These are phyloP conservation scores for Lasiodiplodia sp. DNA, from an alignment of 2,329 filamentous ascomycete genomes.

Conservation along the genomic window DNA sequence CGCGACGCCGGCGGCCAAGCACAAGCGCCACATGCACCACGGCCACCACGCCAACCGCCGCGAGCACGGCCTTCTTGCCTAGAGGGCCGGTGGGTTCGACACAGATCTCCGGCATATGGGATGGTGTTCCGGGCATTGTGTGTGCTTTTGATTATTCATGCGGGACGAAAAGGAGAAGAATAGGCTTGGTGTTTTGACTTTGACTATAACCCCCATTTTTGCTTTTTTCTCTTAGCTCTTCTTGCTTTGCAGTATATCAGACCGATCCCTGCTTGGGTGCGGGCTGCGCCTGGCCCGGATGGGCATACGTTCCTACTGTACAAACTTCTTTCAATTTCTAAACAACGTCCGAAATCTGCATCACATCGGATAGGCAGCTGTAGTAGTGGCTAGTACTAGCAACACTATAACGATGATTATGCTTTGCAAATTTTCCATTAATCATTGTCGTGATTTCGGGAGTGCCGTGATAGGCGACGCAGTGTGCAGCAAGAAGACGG, in stretches of 20 bases:
- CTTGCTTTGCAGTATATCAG: constrained; percentile 20
- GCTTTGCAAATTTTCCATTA: background rate
- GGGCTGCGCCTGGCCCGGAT: constrained; percentile 15
- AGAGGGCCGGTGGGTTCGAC: background rate
- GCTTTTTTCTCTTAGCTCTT: background rate
- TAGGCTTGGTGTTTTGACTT: constrained; percentile 25
- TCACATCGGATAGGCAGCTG: constrained; percentile 19
- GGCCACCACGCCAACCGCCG: constrained; percentile 40
- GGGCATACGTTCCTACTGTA: constrained; percentile 11
- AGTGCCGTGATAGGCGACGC: background rate
- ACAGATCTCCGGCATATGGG: constrained; percentile 8
- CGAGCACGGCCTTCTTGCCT: constrained; percentile 30
- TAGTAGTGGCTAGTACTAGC: constrained; percentile 13
- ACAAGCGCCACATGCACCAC: constrained; percentile 38
- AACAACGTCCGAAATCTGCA: constrained; percentile 17
- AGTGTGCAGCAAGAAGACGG: background rate
- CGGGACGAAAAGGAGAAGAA: constrained; percentile 24
- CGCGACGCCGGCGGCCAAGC: constrained; percentile 34
- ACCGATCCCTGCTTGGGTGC: background rate
- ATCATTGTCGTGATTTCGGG: background rate
- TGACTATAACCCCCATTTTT: constrained; percentile 12
- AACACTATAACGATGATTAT: constrained; percentile 26
- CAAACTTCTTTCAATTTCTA: constrained; percentile 18
- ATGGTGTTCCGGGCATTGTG: constrained; percentile 17
- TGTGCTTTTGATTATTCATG: constrained; percentile 23